A percentile compares a stretch with the other conserved stretches of the same genome.
These are phyloP conservation scores for Candolleomyces eurysporus DNA, from an alignment of 768 basidiomycete species.

Conservation along the genomic window DNA sequence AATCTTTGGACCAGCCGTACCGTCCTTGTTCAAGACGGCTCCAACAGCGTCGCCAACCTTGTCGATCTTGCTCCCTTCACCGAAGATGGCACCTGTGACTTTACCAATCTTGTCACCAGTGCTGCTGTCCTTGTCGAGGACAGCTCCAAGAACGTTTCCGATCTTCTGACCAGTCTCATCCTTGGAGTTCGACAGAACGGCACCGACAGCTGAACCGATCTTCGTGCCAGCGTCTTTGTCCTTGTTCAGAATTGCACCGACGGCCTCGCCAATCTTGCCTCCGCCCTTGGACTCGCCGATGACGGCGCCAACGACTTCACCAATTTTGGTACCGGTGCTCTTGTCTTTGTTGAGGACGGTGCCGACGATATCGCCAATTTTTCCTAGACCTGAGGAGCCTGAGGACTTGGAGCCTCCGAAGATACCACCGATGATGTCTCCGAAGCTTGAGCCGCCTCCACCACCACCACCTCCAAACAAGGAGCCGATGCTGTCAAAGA, in stretches of 20 bases:
- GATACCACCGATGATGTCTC: constrained; percentile 3
- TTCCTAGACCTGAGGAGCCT: not conserved
- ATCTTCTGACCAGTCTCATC: too few species aligned
- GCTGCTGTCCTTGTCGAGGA: constrained; percentile 1
- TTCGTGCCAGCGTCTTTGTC: not conserved
- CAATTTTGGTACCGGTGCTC: not conserved
- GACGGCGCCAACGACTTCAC: constrained; percentile 1
- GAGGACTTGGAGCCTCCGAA: constrained; percentile 2
- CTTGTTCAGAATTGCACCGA: not conserved
- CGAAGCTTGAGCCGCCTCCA: not conserved
- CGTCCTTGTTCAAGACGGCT: constrained; percentile 1
- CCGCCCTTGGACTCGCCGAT: not conserved
- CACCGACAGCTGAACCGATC: not conserved
- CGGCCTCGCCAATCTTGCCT: constrained; percentile 1
- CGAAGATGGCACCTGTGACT: constrained; percentile 2
- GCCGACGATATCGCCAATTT: constrained; percentile 1
- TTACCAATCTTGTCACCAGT: not conserved
- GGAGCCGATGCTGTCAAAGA: constrained; percentile 2
- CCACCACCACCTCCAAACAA: constrained; percentile 1
- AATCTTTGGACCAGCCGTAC: not conserved
- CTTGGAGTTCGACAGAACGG: not conserved
- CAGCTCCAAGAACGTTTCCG: not conserved
- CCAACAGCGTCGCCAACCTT: constrained; percentile 2
- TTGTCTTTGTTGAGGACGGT: constrained; percentile 3
- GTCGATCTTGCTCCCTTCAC: not conserved